Conservation (phyloP, 2,329 filamentous ascomycete genomes). For the Ilyonectria robusta region DNA sequence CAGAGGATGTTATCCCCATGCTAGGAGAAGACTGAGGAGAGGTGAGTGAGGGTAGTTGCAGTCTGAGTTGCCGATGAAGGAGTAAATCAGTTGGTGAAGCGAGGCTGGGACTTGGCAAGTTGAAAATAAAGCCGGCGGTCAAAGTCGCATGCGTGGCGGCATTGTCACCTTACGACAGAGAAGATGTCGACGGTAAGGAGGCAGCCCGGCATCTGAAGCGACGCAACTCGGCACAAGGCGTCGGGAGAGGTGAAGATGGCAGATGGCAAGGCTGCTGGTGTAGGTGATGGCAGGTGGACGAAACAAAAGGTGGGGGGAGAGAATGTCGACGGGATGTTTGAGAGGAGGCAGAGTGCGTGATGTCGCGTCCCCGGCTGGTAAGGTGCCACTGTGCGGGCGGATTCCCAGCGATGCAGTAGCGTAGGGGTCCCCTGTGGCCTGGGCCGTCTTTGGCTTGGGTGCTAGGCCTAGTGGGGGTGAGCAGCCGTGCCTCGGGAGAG, state of each 20-base stretch:
- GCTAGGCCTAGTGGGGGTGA: neutral
- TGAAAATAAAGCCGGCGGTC: neutral
- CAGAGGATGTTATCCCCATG: slow-evolving; percentile 31
- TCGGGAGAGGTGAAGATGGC: neutral
- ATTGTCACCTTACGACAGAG: slow-evolving; percentile 34
- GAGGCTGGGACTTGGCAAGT: neutral
- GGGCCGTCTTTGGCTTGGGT: neutral
- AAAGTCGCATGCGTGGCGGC: slow-evolving; percentile 20
- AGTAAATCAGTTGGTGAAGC: slow-evolving; percentile 17
- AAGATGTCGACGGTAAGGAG: neutral
- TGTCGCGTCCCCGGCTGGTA: neutral
- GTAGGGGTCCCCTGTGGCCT: neutral
- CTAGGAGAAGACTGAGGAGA: neutral
- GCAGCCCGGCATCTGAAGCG: slow-evolving; percentile 25
- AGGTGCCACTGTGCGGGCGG: neutral
- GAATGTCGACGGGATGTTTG: neutral
- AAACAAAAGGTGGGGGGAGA: neutral
- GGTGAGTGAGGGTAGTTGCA: neutral
- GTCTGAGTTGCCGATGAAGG: slow-evolving; percentile 7
- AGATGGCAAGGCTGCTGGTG: neutral
- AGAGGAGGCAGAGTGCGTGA: no score
- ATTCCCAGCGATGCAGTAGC: neutral
- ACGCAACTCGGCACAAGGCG: neutral
- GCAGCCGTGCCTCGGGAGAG: no score
- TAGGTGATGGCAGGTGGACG: slow-evolving; percentile 2